A percentile compares a stretch with the other conserved stretches of the same genome.
Conservation (phyloP, 371 early-diverging fungal genomes). For the Zopfochytrium polystomum region DNA sequence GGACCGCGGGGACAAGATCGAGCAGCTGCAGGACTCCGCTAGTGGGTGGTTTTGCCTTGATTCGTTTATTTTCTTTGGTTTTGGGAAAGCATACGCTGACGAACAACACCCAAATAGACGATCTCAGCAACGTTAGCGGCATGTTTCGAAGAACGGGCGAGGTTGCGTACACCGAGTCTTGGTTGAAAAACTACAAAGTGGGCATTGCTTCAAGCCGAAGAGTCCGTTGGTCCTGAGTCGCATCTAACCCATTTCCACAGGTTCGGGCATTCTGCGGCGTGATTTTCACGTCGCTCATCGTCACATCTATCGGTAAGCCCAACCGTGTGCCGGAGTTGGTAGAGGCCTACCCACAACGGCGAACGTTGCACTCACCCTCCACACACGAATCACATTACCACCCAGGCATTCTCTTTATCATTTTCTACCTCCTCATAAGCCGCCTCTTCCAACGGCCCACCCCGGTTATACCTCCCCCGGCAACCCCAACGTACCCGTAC, state of each 20-base stretch:
- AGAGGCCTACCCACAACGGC: background rate
- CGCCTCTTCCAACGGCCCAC: background rate
- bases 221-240: background rate
- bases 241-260: background rate
- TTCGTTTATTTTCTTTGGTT: background rate
- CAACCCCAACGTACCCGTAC: background rate
- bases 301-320: background rate
- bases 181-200: constrained; percentile 8
- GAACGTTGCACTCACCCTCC: background rate
- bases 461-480: background rate
- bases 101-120: background rate
- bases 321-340: background rate
- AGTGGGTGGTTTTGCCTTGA: background rate
- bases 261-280: constrained; percentile 10
- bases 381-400: background rate
- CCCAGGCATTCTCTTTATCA: background rate
- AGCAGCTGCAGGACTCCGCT: background rate
- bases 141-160: constrained; percentile 3
- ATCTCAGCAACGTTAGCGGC: background rate
- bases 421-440: background rate
- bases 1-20: constrained; percentile 4
- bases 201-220: background rate
- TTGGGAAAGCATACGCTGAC: background rate
- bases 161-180: constrained; percentile 1
- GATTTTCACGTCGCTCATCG: background rate